Conservation (phyloP, 139 green algal genomes). For the Chlamydomonas sp. region DNA sequence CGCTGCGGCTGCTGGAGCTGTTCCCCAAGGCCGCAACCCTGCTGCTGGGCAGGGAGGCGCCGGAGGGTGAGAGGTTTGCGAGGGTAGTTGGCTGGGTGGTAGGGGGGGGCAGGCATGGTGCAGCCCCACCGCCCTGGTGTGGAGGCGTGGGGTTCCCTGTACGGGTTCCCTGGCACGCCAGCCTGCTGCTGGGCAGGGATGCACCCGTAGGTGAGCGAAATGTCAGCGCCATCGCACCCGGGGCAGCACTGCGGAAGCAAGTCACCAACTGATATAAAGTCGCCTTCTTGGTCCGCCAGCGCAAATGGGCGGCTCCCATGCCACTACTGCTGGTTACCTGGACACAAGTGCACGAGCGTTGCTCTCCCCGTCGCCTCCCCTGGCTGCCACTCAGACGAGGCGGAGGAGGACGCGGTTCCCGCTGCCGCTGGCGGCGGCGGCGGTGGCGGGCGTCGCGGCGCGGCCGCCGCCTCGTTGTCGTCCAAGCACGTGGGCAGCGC, state of each 20-base stretch:
- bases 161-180: too few relatives aligned
- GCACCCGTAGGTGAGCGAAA: too few relatives aligned
- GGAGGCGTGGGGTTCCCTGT: too few relatives aligned
- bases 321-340: background rate
- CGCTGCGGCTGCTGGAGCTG: constrained; percentile 15
- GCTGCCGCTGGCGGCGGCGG: background rate
- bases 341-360: background rate
- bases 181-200: too few relatives aligned
- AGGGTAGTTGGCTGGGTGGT: background rate
- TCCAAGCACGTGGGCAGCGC: background rate
- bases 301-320: background rate
- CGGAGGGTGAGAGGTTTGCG: constrained; percentile 1
- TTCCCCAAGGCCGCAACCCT: constrained; percentile 3
- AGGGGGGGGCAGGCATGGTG: background rate
- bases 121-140: too few relatives aligned
- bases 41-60: background rate
- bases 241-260: too few relatives aligned
- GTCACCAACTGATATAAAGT: too few relatives aligned
- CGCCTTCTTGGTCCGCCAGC: too few relatives aligned
- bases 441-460: background rate
- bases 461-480: background rate
- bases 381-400: background rate
- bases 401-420: background rate
- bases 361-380: background rate
- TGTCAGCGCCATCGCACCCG: too few relatives aligned